These are phyloP conservation scores for Malus hybrid DNA, from an alignment of 331 rosid genomes.

Conservation along the genomic window DNA sequence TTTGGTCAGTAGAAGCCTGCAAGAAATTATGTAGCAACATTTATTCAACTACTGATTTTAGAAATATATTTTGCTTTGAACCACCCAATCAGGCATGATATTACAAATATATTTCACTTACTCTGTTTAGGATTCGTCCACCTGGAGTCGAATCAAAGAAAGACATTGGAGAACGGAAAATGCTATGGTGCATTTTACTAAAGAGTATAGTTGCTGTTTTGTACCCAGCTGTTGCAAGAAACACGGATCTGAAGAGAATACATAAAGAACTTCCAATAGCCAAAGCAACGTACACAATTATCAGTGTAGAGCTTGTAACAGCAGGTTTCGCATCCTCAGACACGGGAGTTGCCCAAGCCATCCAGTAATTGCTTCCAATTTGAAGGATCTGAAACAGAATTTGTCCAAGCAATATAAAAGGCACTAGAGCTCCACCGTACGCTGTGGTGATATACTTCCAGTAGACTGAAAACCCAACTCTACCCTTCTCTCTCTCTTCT, in stretches of 20 bases:
- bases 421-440: constrained; percentile 80
- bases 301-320: constrained; percentile 35
- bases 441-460: constrained; percentile 76
- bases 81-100: background rate
- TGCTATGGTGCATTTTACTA: constrained; percentile 58
- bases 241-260: constrained; percentile 35
- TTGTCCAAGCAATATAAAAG: constrained; percentile 58
- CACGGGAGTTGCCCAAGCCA: constrained; percentile 76
- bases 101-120: constrained; percentile 13
- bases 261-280: constrained; percentile 64
- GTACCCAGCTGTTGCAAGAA: constrained; percentile 47
- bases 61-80: background rate
- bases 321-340: constrained; percentile 47
- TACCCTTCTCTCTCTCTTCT: constrained; percentile 89
- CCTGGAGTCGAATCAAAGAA: constrained; percentile 86
- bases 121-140: constrained; percentile 71
- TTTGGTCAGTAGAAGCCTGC: constrained; percentile 90
- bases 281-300: constrained; percentile 47
- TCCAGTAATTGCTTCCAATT: constrained; percentile 94
- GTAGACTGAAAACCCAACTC: constrained; percentile 61
- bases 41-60: background rate
- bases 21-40: constrained; percentile 2
- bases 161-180: constrained; percentile 82
- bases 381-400: constrained; percentile 62
- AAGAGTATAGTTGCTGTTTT: constrained; percentile 71